phyloP scores from a whole-genome alignment of 2,329 filamentous ascomycete species.

The Ciborinia camelliae region DNA sequence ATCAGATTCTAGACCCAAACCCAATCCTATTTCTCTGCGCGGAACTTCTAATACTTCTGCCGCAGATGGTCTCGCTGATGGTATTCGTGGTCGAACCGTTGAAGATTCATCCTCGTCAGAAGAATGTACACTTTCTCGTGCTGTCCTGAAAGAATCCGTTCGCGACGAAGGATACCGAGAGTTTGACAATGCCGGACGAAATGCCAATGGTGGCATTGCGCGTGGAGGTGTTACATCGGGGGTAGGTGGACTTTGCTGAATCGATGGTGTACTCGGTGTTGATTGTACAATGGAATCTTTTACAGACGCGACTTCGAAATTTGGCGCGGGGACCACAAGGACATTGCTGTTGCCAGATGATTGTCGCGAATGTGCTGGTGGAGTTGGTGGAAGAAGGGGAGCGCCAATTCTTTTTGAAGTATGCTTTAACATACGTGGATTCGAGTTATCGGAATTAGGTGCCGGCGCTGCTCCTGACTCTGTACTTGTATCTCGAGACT shows the following conservation, averaged over 20 bases:
- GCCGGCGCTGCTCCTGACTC: conserved; percentile 31
- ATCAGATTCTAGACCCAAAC: conserved; percentile 42
- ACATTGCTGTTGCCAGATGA: conserved; percentile 46
- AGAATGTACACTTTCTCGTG: conserved; percentile 59
- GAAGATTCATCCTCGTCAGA: conserved; percentile 54
- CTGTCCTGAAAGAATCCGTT: conserved; percentile 69
- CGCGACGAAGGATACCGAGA: conserved; percentile 44
- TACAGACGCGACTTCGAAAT: conserved; percentile 25
- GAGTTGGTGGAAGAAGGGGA: conserved; percentile 53
- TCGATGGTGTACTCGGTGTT: conserved; percentile 58
- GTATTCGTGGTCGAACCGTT: conserved; percentile 40
- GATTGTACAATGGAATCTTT: conserved; percentile 25
- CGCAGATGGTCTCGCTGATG: conserved; percentile 29
- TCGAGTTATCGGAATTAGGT: conserved; percentile 34
- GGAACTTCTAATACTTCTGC: conserved; percentile 21
- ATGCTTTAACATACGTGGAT: conserved; percentile 37
- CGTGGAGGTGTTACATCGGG: conserved; percentile 73
- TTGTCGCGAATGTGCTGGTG: conserved; percentile 57
- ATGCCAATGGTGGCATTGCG: conserved; percentile 44
- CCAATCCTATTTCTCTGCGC: conserved; percentile 36
- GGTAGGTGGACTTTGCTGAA: conserved; percentile 66
- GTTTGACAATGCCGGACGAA: conserved; percentile 45
- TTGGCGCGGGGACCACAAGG: conserved; percentile 24
- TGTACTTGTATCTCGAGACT: conserved; percentile 29
- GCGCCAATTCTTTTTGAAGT: conserved; percentile 33